A percentile compares a stretch with the other conserved stretches of the same genome.
Conservation (phyloP, 306 rosid genomes). For the Vicia villosa region DNA sequence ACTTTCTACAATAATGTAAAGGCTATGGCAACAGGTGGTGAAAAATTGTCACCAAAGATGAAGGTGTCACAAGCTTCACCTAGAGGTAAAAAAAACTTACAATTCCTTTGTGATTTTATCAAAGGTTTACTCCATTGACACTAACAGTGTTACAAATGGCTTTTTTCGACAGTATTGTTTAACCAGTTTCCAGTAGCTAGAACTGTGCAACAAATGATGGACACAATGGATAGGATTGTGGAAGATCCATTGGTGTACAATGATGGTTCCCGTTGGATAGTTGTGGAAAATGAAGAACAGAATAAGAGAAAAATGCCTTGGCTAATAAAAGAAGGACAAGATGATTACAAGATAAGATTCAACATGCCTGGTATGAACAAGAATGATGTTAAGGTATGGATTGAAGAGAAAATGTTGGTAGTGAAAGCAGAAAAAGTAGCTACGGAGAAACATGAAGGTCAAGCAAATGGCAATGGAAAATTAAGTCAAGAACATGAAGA, state of each 20-base stretch:
- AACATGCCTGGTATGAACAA: slow-evolving; percentile 46
- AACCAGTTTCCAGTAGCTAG: slow-evolving; percentile 44
- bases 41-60: slow-evolving; percentile 25
- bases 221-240: slow-evolving; percentile 45
- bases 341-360: slow-evolving; percentile 40
- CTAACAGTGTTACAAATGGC: slow-evolving; percentile 6
- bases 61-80: slow-evolving; percentile 36
- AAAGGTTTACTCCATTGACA: background rate
- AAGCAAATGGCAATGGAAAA: slow-evolving; percentile 16
- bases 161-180: slow-evolving; percentile 24
- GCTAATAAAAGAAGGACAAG: slow-evolving; percentile 41
- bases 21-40: slow-evolving; percentile 26
- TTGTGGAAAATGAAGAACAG: slow-evolving; percentile 29
- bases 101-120: background rate
- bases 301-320: slow-evolving; percentile 36
- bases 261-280: slow-evolving; percentile 33
- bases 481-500: slow-evolving; percentile 8
- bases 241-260: slow-evolving; percentile 35
- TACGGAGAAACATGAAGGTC: slow-evolving; percentile 17
- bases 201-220: slow-evolving; percentile 45
- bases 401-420: slow-evolving; percentile 44
- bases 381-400: slow-evolving; percentile 45
- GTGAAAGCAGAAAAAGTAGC: slow-evolving; percentile 42
- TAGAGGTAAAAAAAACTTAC: slow-evolving; percentile 29
- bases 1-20: slow-evolving; percentile 24